These are phyloP conservation scores for Citeromyces nyonsensis DNA, from an alignment of 805 yeast genomes.

Conservation along the genomic window DNA sequence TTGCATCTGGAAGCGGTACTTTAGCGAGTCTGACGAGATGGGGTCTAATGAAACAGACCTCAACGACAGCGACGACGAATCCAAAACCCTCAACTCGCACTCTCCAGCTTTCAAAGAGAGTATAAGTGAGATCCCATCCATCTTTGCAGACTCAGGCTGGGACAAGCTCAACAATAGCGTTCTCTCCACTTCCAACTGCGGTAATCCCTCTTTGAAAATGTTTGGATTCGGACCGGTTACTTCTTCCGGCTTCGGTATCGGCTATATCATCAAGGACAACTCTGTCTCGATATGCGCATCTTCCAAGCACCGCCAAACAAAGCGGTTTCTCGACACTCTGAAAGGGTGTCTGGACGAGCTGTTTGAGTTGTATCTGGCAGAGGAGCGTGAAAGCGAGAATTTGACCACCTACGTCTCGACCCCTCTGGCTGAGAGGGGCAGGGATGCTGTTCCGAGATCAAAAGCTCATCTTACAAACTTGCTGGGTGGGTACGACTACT, in stretches of 20 bases:
- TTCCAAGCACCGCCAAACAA: conserved; percentile 80
- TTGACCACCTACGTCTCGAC: conserved; percentile 1
- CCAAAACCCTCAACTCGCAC: conserved; percentile 12
- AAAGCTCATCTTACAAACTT: conserved; percentile 17
- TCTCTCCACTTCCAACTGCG: conserved; percentile 79
- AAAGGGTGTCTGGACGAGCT: conserved; percentile 46
- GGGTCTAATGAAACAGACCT: conserved; percentile 6
- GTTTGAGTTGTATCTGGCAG: conserved; percentile 23
- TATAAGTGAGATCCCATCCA: conserved; percentile 39
- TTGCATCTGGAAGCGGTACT: conserved; percentile 71
- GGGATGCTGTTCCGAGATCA: conserved; percentile 4
- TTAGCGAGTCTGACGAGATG: conserved; percentile 11
- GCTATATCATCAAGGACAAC: conserved; percentile 73
- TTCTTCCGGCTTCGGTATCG: conserved; percentile 87
- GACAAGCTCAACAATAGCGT: conserved; percentile 67
- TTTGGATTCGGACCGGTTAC: conserved; percentile 90
- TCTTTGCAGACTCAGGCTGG: conserved; percentile 85
- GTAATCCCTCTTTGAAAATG: conserved; percentile 73
- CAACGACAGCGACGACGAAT: conserved; percentile 13
- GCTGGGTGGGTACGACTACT: conserved; percentile 81
- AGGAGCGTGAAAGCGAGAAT: neutral
- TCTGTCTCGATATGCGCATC: conserved; percentile 70
- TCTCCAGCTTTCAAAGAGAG: conserved; percentile 7
- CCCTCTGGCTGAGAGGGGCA: conserved; percentile 9
- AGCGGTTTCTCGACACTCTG: conserved; percentile 57